A percentile compares a stretch with the other conserved stretches of the same genome.
phyloP scores from a whole-genome alignment of 148 eudicot species.

The Rhododendron simsii region DNA sequence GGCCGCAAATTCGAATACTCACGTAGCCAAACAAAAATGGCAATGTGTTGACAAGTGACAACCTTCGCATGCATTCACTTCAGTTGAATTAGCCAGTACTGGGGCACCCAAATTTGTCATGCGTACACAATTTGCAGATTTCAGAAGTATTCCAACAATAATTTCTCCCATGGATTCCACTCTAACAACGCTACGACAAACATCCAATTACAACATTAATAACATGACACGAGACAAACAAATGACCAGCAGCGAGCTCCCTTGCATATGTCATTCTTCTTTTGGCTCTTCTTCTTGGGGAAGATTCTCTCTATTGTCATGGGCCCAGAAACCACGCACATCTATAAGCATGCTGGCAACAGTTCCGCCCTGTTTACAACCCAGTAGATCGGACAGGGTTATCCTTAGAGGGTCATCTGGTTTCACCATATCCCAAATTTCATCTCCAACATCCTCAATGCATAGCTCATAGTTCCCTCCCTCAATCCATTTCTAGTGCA shows the following conservation, averaged over 20 bases:
- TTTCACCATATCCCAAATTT: slow-evolving; percentile 99
- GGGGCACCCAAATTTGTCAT: not conserved
- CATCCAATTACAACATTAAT: not conserved
- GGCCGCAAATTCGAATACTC: too few relatives aligned
- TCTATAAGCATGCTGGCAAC: slow-evolving; percentile 99
- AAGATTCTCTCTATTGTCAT: slow-evolving; percentile 96
- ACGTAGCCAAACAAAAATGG: not conserved
- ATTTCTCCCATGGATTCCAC: not conserved
- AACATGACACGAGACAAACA: not conserved
- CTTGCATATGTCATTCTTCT: slow-evolving; percentile 48
- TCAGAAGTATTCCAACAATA: not conserved
- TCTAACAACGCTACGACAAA: not conserved
- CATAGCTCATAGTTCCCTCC: slow-evolving; percentile 97
- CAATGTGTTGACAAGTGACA: not conserved
- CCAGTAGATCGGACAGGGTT: slow-evolving; percentile 65
- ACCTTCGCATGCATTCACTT: not conserved
- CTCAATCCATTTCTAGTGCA: slow-evolving; percentile 97
- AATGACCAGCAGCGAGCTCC: not conserved
- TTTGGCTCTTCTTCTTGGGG: slow-evolving; percentile 97
- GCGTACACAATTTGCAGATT: not conserved
- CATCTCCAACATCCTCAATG: slow-evolving; percentile 95
- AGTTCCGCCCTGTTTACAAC: slow-evolving; percentile 94
- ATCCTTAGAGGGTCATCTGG: slow-evolving; percentile 77
- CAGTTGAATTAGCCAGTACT: not conserved
- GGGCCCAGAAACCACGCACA: slow-evolving; percentile 98